Evolutionary conservation across 768 basidiomycete genomes (phyloP), one percentile per base, ranked within the genome.

Genomic region (Phylloporus arenicola): DNA sequence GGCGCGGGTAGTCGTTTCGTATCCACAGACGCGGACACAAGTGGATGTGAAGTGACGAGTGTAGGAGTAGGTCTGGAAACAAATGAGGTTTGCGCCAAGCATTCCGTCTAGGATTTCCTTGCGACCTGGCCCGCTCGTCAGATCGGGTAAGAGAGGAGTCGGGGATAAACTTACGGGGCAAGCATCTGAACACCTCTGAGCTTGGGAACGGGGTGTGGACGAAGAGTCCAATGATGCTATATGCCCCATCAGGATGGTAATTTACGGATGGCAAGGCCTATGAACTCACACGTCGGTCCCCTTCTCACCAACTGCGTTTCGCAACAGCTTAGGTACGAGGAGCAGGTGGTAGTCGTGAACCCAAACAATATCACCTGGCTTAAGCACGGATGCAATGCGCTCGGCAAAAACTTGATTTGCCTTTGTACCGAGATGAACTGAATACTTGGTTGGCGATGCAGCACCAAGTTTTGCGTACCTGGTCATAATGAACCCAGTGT

Each of bases 141-240:
- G 31, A 54, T 41, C 10, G 20, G 19, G 30, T 13, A 19, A 30
- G 37, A 17, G 30, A n/a, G 1, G 53, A 22, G 16, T 3, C 1
- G 17, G 4, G 0, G 14, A 14, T 13, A 29, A 14, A 80, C 86
- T 68, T 57, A 88, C 91, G 82, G 2, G 93, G 92, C 37, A 96
- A 72, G 68, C 90, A 95, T 48, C 94, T 77, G 77, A 98, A 99
- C 56, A 97, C 87, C 64, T 99, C 95, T 54, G 87, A 90, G 64
- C 86, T 90, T 5, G 95, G 95, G 84, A 97, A 98, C 12, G 95
- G 94, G 1, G 95, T 97, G 71, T 99, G 95, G 40, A 97, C 87
- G 70, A 97, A 99, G 53, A 99, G 80, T 4, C 94, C 95, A 37
- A 95, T 74, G 53, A 84, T 80, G 16, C 64, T 66, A 38, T 16